phyloP scores from a whole-genome alignment of 352 stramenopile species.

The Phytophthora melonis region DNA sequence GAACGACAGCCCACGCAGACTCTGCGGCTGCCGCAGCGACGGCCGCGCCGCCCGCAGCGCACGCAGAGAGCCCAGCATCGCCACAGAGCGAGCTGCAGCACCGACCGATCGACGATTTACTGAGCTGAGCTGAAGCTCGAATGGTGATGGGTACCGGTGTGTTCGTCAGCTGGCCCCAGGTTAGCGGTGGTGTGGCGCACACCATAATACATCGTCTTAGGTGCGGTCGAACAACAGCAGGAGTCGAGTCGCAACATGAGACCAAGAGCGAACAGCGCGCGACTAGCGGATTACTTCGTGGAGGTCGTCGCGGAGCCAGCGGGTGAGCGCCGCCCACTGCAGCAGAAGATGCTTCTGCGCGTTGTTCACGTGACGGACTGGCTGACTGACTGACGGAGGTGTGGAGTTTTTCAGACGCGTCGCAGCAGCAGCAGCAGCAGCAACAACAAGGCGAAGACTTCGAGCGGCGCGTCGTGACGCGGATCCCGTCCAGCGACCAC shows the following conservation, averaged over 20 bases:
- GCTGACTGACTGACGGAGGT: neutral
- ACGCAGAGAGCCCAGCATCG: slow-evolving; percentile 40
- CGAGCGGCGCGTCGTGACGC: slow-evolving; percentile 51
- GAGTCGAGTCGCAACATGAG: neutral
- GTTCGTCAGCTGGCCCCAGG: neutral
- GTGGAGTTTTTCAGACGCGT: neutral
- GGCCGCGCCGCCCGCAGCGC: slow-evolving; percentile 2
- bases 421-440: slow-evolving; percentile 6
- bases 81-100: neutral
- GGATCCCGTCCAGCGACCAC: slow-evolving; percentile 60
- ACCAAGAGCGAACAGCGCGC: slow-evolving; percentile 12
- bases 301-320: slow-evolving; percentile 63
- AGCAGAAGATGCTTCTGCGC: neutral
- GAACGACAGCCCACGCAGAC: slow-evolving; percentile 13
- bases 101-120: too few relatives aligned
- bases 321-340: slow-evolving; percentile 6
- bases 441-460: slow-evolving; percentile 47
- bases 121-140: slow-evolving; percentile 4
- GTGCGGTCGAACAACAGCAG: neutral
- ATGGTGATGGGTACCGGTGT: slow-evolving; percentile 19
- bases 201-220: neutral
- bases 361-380: neutral
- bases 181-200: slow-evolving; percentile 9
- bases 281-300: slow-evolving; percentile 83
- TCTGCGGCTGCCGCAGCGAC: slow-evolving; percentile 13